Evolutionary conservation across 1,139 yeast species (phyloP).

Genomic region (Kodamaea fungicola): DNA sequence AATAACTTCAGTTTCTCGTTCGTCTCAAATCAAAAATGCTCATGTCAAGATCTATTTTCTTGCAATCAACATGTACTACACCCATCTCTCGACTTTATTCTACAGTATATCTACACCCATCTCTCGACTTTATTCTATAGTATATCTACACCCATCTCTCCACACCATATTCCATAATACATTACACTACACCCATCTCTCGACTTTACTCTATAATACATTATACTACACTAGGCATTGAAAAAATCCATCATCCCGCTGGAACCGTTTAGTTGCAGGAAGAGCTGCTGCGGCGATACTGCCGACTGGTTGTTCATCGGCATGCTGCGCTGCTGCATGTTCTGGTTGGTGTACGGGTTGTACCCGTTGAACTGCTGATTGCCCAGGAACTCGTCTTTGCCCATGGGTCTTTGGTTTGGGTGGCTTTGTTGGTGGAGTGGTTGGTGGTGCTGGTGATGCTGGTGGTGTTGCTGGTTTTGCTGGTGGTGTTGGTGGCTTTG

Average conservation of each 20-base stretch:
- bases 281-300: conserved; percentile 40
- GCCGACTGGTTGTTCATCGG: conserved; percentile 12
- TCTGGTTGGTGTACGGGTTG: conserved; percentile 9
- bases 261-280: conserved; percentile 26
- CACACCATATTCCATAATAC: no score
- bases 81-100: no score
- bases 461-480: conserved; percentile 11
- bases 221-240: conserved; percentile 7
- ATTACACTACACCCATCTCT: no score
- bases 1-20: no score
- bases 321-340: conserved; percentile 11
- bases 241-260: conserved; percentile 16
- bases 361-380: not conserved
- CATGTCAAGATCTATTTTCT: no score
- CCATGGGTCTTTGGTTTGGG: not conserved
- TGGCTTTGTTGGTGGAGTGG: not conserved
- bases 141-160: no score
- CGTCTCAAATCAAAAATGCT: no score
- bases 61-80: no score
- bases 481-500: conserved; percentile 11
- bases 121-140: no score
- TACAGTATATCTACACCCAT: no score
- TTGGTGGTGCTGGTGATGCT: conserved; percentile 10
- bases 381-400: not conserved
- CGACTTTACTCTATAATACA: not conserved